phyloP scores from a whole-genome alignment of 192 early-diverging fungal species.

The Rhizophagus clarus region DNA sequence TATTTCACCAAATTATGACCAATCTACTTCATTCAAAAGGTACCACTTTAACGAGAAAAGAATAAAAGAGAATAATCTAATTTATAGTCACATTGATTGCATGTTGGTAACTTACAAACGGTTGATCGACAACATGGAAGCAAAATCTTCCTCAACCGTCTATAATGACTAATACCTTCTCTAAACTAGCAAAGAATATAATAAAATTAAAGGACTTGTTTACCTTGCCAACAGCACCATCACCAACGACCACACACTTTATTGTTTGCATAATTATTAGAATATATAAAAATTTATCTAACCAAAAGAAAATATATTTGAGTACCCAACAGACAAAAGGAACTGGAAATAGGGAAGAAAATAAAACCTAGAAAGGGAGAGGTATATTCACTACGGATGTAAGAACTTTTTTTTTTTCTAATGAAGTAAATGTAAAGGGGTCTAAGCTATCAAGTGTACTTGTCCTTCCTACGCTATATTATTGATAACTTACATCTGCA shows the following conservation, averaged over 20 bases:
- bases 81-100: background rate
- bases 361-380: background rate
- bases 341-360: background rate
- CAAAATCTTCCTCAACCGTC: background rate
- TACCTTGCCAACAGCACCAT: constrained; percentile 77
- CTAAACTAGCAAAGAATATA: background rate
- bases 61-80: background rate
- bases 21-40: background rate
- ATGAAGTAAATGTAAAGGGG: background rate
- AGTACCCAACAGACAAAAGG: background rate
- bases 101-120: background rate
- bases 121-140: background rate
- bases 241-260: constrained; percentile 80
- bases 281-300: background rate
- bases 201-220: background rate
- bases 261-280: constrained; percentile 71
- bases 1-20: background rate
- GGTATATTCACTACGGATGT: background rate
- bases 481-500: background rate
- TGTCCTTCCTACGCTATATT: background rate
- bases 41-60: background rate
- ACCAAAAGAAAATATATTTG: background rate
- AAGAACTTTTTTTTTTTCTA: background rate
- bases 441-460: background rate
- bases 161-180: background rate